A percentile compares a stretch with the other conserved stretches of the same genome.
These are phyloP conservation scores for Phoma herbarum DNA, from an alignment of 2,329 filamentous ascomycete species.

Conservation along the genomic window DNA sequence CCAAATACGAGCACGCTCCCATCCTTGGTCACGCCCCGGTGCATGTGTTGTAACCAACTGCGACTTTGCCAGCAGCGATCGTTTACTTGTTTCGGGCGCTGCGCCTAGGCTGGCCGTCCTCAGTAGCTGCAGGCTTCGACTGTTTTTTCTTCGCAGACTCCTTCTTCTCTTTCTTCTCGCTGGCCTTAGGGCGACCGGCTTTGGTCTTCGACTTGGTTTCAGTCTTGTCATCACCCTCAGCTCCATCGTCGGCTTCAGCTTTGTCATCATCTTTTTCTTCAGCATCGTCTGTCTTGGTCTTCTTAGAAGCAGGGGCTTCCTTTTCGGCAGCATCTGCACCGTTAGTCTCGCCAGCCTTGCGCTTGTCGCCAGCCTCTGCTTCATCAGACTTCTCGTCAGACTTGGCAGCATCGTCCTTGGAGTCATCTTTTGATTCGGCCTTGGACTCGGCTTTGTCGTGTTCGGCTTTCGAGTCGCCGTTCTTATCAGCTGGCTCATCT, in stretches of 20 bases:
- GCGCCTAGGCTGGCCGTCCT: slow-evolving; percentile 58
- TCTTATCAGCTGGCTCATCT: slow-evolving; percentile 39
- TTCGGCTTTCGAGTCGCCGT: slow-evolving; percentile 42
- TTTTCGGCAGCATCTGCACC: slow-evolving; percentile 34
- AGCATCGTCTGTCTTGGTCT: slow-evolving; percentile 35
- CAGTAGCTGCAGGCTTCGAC: slow-evolving; percentile 61
- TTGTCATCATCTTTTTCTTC: slow-evolving; percentile 41
- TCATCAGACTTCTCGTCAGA: slow-evolving; percentile 32
- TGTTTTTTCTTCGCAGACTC: slow-evolving; percentile 54
- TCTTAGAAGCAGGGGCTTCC: slow-evolving; percentile 36
- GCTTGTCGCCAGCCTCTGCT: slow-evolving; percentile 47
- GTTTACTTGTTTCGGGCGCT: slow-evolving; percentile 53
- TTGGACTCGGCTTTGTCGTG: slow-evolving; percentile 33
- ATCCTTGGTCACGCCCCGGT: background rate
- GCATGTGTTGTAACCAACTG: background rate
- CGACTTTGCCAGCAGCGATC: background rate
- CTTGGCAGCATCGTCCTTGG: slow-evolving; percentile 21
- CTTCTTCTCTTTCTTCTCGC: slow-evolving; percentile 53
- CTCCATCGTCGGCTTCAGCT: slow-evolving; percentile 34
- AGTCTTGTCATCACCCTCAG: slow-evolving; percentile 31
- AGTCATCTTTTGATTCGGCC: slow-evolving; percentile 26
- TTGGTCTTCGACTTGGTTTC: slow-evolving; percentile 47
- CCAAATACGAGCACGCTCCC: background rate
- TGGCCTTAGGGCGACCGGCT: slow-evolving; percentile 55
- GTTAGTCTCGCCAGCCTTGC: slow-evolving; percentile 41